Conservation (phyloP, 148 eudicot species). For the Beta vulgaris region DNA sequence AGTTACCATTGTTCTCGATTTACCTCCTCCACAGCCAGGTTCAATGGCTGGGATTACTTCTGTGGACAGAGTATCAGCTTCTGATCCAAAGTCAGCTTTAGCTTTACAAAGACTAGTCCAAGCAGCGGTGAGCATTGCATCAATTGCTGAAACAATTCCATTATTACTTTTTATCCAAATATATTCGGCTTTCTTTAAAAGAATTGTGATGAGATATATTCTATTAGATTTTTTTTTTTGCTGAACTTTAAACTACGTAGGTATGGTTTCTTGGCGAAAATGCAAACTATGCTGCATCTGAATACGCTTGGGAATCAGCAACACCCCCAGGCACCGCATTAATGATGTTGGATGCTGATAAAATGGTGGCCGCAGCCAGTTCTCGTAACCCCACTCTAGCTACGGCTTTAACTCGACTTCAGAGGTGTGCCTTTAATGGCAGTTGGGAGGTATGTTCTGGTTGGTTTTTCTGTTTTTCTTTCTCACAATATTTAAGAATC, state of each 20-base stretch:
- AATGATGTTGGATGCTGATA: slow-evolving; percentile 98
- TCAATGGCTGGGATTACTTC: slow-evolving; percentile 84
- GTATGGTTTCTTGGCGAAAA: slow-evolving; percentile 99
- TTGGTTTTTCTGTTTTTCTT: slow-evolving; percentile 8
- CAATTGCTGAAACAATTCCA: slow-evolving; percentile 1
- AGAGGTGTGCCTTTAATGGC: slow-evolving; percentile 95
- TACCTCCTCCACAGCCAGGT: slow-evolving; percentile 98
- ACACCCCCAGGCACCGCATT: slow-evolving; percentile 99
- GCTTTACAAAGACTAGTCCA: slow-evolving; percentile 95
- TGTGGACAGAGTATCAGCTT: slow-evolving; percentile 82
- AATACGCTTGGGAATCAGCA: slow-evolving; percentile 99
- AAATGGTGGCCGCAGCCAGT: slow-evolving; percentile 99
- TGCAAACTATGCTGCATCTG: slow-evolving; percentile 99
- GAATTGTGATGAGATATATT: neutral
- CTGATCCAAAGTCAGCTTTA: slow-evolving; percentile 98
- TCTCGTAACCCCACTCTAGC: slow-evolving; percentile 94
- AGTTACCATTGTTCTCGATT: slow-evolving; percentile 96
- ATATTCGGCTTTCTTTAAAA: neutral
- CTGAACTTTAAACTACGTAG: slow-evolving; percentile 38
- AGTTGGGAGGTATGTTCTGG: slow-evolving; percentile 96
- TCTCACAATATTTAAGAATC: neutral
- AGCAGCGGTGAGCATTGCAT: slow-evolving; percentile 76
- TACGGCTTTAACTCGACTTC: slow-evolving; percentile 92
- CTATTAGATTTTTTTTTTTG: slow-evolving; percentile 11
- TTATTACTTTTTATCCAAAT: neutral